Base-by-base conservation (phyloP, 2,329 filamentous ascomycete genomes). In the Calonectria pteridis region DNA sequence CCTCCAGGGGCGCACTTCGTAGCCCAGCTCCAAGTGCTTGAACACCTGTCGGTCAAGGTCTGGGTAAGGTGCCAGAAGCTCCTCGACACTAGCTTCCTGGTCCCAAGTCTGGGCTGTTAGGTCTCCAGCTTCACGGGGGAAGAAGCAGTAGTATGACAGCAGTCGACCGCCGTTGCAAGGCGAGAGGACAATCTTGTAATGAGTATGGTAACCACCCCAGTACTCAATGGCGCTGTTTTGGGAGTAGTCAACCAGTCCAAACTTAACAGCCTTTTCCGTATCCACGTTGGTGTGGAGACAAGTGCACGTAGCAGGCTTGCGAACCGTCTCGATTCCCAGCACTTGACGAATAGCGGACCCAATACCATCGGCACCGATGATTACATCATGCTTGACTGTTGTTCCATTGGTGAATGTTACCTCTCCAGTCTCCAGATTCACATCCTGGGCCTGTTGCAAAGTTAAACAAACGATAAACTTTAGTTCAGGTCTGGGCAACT, bases 351-450 rank as follows among this genome's bases (percentile, higher is more conserved):
- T 89, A n/a, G 83, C 86, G 0, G 92, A 94, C 16, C 92, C 91
- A 77, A 94, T 93, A 9, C 92, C 92, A 79, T 94, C 92, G 4
- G 91, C 91, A 7, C 91, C 92, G 55, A 94, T 79, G 67, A 93
- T 85, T 18, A 93, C 83, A 73, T 93, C 91, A 79, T 93, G 91
- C 29, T 84, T 84, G 1, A 79, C 87, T 0, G 81, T 84, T 2
- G 74, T 75, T 4, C 88, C 90, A 75, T 93, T 90, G 3, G 85
- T 84, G 75, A 93, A 92, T 0, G 83, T 84, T 65, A 93, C 86
- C 0, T 77, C 83, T 6, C 88, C 87, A 0, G 84, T 84, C 6
- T 88, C 81, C 4, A 91, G 76, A 75, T 94, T 87, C 65, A 94
- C 88, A 6, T 84, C 80, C 11, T 85, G 80, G 79, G 88, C 89